These are phyloP conservation scores for Gossypium anomalum DNA, from an alignment of 345 rosid species.

Conservation along the genomic window DNA sequence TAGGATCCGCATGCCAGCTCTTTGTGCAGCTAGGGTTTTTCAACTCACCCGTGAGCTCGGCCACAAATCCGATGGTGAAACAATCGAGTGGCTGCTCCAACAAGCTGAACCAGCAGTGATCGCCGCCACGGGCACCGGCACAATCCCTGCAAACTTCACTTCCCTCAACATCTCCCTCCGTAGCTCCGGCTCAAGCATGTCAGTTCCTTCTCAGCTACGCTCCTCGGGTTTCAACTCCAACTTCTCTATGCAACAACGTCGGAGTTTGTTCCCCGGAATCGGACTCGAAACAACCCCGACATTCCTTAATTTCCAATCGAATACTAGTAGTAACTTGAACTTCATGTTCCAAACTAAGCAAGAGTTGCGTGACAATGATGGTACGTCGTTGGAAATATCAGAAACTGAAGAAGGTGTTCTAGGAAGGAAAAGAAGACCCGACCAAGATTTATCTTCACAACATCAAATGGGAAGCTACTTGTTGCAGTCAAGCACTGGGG, in stretches of 20 bases:
- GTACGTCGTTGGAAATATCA: slow-evolving; percentile 38
- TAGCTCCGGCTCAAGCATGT: slow-evolving; percentile 82
- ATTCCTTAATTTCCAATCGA: slow-evolving; percentile 61
- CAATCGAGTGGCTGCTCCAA: slow-evolving; percentile 95
- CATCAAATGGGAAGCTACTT: slow-evolving; percentile 63
- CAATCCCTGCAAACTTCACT: slow-evolving; percentile 93
- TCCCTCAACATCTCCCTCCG: slow-evolving; percentile 88
- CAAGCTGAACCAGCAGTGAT: slow-evolving; percentile 94
- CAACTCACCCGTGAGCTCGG: slow-evolving; percentile 89
- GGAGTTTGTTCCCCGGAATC: slow-evolving; percentile 49
- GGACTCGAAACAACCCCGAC: slow-evolving; percentile 37
- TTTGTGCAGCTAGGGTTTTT: slow-evolving; percentile 95
- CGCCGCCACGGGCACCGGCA: slow-evolving; percentile 96
- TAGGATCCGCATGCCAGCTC: slow-evolving; percentile 95
- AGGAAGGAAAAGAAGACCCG: slow-evolving; percentile 58
- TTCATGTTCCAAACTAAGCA: slow-evolving; percentile 56
- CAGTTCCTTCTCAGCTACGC: slow-evolving; percentile 79
- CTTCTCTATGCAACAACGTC: slow-evolving; percentile 49
- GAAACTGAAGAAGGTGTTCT: slow-evolving; percentile 43
- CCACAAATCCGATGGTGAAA: slow-evolving; percentile 92
- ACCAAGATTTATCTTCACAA: slow-evolving; percentile 45
- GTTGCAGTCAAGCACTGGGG: slow-evolving; percentile 58
- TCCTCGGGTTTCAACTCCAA: slow-evolving; percentile 52
- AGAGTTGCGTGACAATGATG: slow-evolving; percentile 35
- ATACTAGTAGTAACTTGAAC: slow-evolving; percentile 35